Base-by-base conservation (phyloP, 2,329 filamentous ascomycete species). In the Zasmidium citrigriseum region DNA sequence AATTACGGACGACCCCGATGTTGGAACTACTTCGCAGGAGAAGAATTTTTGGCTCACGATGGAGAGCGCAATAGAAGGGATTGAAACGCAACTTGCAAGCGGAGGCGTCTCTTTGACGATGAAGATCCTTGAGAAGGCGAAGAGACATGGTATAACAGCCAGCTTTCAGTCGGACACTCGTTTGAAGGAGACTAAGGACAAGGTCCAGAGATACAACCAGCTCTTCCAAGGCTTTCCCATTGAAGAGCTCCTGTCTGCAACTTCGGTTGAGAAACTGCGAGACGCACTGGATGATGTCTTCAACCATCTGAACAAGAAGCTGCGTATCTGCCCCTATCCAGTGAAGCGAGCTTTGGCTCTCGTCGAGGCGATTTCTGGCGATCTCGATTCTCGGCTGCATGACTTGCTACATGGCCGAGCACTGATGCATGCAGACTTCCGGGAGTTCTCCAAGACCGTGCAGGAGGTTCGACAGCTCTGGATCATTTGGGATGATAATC, bases 21-120 rank as follows among this genome's bases (percentile, higher is more conserved):
- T 84, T 64, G 83, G 87, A 27, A 96, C 92, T 21, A 95, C 95
- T 27, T 93, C 91, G 57, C 95, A 98, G 74, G 95, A 99, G 75
- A 96, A 99, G 75, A 97, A 97, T 75, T 99, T 99, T 72, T 99
- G 95, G 95, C 76, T 99, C 52, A 96, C 92, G 1, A 96, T 99
- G 90, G 96, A 99, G 75, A 89, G 89, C 16, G 91, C 93, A 3
- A 77, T 99, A 63, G 93, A 97, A 73, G 89, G 89, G 24, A 96
- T 99, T 59, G 93, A 97, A 73, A 85, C 83, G 44, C 93, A 98
- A 74, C 83, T 99, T 57, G 83, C 88, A 62, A 92, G 93, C 64
- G 91, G 96, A 56, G 95, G 95, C 24, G 93, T 99, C 20, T 83
- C 86, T 67, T 78, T 99, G 69, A 98, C 96, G 0, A 84, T 99